Evolutionary conservation across 2,329 filamentous ascomycete genomes (phyloP), one percentile per base, ranked within the genome.

Genomic region (Neodidymelliopsis sp.): DNA sequence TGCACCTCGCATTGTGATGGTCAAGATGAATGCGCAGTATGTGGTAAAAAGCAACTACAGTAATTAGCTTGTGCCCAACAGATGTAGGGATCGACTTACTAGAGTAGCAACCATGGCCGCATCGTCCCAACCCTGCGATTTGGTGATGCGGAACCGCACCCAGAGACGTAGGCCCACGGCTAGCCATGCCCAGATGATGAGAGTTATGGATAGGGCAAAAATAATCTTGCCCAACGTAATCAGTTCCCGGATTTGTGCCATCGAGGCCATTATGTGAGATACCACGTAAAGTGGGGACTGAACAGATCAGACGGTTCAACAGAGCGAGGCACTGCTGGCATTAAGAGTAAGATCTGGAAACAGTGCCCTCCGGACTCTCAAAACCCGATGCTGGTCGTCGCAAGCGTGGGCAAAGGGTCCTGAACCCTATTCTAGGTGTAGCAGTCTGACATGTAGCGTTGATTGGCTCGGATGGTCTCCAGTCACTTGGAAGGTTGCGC

Each of bases 81-180:
- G 8, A 12, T 5, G 20, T 12, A 20, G 9, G 3, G 13, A 6
- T 23, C 15, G 9, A 49, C 61, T 24, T 50, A 67, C 60, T 49
- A 70, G 35, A 16, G 67, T 65, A 18, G 63, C 50, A 6, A 67
- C 45, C 58, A 72, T 71, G 4, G 60, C 59, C 4, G 54, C 60
- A 56, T 72, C 69, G 44, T 72, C 69, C 65, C 66, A 70, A 15
- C 69, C 68, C 30, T 65, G 60, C 35, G 60, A 62, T 42, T 63
- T 70, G 13, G 69, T 71, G 24, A 71, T 68, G 15, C 61, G 58
- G 27, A 62, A 52, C 19, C 69, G 57, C 13, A 70, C 69, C 66
- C 65, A 72, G 49, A 72, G 42, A 20, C 69, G 63, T 11, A 71
- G 48, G 16, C 42, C 44, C n/a, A 72, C 67, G 5, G 67, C 60